phyloP scores from a whole-genome alignment of 495 filamentous ascomycete species.

The Friedmanniomyces endolithicus region DNA sequence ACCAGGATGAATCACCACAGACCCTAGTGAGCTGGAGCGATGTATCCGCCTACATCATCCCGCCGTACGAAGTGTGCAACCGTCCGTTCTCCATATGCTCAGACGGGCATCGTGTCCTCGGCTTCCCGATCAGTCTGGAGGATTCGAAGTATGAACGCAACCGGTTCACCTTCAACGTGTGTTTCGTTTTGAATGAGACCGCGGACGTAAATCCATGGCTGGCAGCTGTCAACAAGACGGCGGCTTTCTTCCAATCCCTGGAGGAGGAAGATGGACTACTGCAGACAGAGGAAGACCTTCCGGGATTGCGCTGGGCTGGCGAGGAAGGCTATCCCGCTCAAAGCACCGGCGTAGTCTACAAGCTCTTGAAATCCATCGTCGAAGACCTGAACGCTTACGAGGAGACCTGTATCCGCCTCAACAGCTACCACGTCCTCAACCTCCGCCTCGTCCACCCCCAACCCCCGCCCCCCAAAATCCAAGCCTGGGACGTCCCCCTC shows the following conservation, averaged over 20 bases:
- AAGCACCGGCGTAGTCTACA: constrained; percentile 42
- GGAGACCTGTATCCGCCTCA: constrained; percentile 92
- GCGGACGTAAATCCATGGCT: constrained; percentile 52
- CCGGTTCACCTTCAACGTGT: constrained; percentile 97
- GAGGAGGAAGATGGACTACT: constrained; percentile 79
- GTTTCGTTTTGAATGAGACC: constrained; percentile 66
- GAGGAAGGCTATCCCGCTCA: constrained; percentile 6
- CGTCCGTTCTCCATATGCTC: constrained; percentile 70
- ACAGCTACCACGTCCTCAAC: constrained; percentile 31
- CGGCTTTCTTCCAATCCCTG: constrained; percentile 69
- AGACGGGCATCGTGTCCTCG: constrained; percentile 67
- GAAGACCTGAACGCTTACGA: constrained; percentile 94
- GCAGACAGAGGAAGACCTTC: constrained; percentile 37
- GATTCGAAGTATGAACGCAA: constrained; percentile 57
- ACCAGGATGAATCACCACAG: not conserved
- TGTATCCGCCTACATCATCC: constrained; percentile 81
- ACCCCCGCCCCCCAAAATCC: constrained; percentile 68
- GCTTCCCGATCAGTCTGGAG: constrained; percentile 76
- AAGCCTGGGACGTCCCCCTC: constrained; percentile 80
- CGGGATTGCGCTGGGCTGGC: constrained; percentile 21
- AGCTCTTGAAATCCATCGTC: constrained; percentile 78
- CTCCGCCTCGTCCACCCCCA: constrained; percentile 90
- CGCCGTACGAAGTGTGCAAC: constrained; percentile 80
- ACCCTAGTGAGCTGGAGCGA: constrained; percentile 69
- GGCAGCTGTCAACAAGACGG: constrained; percentile 66